These are phyloP conservation scores for Botrytis tulipae DNA, from an alignment of 2,329 filamentous ascomycete genomes.

Conservation along the genomic window DNA sequence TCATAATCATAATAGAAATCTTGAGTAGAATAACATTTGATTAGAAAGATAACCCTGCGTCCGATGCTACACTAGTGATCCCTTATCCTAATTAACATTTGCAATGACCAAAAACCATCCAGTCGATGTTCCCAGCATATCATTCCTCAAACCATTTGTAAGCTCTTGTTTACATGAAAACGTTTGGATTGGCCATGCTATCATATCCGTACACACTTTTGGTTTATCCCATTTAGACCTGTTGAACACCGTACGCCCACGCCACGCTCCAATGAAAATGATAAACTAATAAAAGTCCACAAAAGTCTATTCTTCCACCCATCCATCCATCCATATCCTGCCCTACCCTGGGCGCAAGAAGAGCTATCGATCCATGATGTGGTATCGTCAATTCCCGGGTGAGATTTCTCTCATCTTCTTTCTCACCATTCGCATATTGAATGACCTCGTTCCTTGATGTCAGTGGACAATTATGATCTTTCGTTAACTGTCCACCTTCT, in stretches of 20 bases:
- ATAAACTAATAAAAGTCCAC: neutral
- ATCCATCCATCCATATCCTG: neutral
- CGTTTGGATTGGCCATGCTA: neutral
- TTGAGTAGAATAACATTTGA: neutral
- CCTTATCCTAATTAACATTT: neutral
- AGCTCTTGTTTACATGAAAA: neutral
- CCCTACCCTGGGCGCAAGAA: neutral
- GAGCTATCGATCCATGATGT: neutral
- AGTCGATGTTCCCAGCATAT: neutral
- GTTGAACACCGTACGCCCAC: slow-evolving; percentile 1
- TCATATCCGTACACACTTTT: neutral
- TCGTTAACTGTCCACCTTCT: slow-evolving; percentile 55
- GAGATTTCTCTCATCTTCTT: neutral
- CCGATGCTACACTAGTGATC: neutral
- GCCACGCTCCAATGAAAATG: slow-evolving; percentile 4
- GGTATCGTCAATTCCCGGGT: too few relatives aligned
- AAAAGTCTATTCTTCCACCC: neutral
- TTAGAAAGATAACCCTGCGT: neutral
- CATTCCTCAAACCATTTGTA: neutral
- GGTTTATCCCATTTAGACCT: neutral
- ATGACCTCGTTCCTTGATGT: neutral
- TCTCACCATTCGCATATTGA: neutral
- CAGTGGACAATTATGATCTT: neutral
- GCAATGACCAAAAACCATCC: neutral
- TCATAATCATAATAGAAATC: neutral